Evolutionary conservation across 2,329 filamentous ascomycete species (phyloP).

Genomic region (Rutstroemia sp.): DNA sequence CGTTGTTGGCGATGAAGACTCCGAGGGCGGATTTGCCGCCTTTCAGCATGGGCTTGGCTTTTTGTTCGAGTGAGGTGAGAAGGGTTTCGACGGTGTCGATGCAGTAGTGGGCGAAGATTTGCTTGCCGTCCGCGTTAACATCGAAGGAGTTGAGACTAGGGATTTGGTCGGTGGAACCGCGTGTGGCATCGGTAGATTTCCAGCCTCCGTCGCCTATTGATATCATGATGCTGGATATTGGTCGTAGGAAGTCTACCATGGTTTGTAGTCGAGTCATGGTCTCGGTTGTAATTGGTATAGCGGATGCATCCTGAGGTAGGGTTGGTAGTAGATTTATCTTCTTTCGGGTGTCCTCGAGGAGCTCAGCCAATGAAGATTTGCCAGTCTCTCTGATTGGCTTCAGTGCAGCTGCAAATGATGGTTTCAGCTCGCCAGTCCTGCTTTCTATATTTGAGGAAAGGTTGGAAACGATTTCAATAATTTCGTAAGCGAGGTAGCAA

Average conservation of each 20-base stretch:
- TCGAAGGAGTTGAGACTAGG: constrained; percentile 75
- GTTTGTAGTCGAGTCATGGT: constrained; percentile 80
- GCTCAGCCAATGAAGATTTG: constrained; percentile 73
- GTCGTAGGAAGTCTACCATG: constrained; percentile 79
- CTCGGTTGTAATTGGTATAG: constrained; percentile 71
- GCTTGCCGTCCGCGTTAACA: constrained; percentile 77
- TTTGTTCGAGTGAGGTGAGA: constrained; percentile 66
- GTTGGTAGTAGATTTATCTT: constrained; percentile 57
- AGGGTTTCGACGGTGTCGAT: constrained; percentile 81
- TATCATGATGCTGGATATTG: constrained; percentile 82
- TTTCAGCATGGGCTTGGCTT: constrained; percentile 65
- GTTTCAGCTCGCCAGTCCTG: constrained; percentile 79
- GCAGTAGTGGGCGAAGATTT: constrained; percentile 86
- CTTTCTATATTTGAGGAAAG: constrained; percentile 74
- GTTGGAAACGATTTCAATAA: constrained; percentile 80
- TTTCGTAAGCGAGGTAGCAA: constrained; percentile 91
- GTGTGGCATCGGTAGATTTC: constrained; percentile 49
- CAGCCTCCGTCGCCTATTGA: constrained; percentile 91
- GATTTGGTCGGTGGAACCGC: constrained; percentile 53
- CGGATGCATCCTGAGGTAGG: constrained; percentile 70
- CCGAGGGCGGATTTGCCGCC: constrained; percentile 66
- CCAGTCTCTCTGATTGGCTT: constrained; percentile 89
- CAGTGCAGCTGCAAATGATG: constrained; percentile 72
- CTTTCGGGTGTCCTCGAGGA: constrained; percentile 76
- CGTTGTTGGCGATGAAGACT: constrained; percentile 85